Base-by-base conservation (phyloP, 306 rosid genomes). In the Quercus glauca region DNA sequence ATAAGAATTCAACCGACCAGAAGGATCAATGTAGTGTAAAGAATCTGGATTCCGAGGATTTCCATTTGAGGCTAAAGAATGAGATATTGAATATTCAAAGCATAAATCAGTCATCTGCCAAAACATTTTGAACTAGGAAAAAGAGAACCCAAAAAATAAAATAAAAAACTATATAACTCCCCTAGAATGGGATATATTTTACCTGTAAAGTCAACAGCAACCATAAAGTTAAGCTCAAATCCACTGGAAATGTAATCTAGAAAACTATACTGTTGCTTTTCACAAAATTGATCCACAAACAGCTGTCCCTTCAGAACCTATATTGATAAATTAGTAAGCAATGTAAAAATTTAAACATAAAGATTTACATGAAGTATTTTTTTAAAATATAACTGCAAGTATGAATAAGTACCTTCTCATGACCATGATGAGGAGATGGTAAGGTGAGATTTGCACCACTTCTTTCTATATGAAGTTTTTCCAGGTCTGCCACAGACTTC, bases 161-260 rank as follows among this genome's bases (percentile, higher is more conserved):
- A 49, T 49, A 49, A 10, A 49, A 49, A 49, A 7, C 10, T 37
- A 45, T 45, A 60, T 51, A 72, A 53, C 28, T 58, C 29, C 5
- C 18, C 1, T 3, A 69, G 51, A 70, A 69, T 21, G 64, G 61
- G 25, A 20, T 55, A 14, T 51, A 52, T 49, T 51, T 19, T 82
- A 95, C 99, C 94, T 0, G 96, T 95, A 88, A 95, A 91, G 76
- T 95, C 99, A 18, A 95, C 86, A 3, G 96, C 98, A 67, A 95
- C 98, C 99, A 93, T 92, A 80, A 91, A 95, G 83, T 93, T 95
- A 20, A 95, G 90, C 86, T 91, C 92, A 85, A 91, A 95, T 64
- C 98, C 97, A 78, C 83, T 89, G 15, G 96, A 91, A 81, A 93
- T 87, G 83, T 95, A 95, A 74, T 95, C 99, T 25, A 95, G 79